Base-by-base conservation (phyloP, 176 grass and related monocot species). In the Juncus inflexus region DNA sequence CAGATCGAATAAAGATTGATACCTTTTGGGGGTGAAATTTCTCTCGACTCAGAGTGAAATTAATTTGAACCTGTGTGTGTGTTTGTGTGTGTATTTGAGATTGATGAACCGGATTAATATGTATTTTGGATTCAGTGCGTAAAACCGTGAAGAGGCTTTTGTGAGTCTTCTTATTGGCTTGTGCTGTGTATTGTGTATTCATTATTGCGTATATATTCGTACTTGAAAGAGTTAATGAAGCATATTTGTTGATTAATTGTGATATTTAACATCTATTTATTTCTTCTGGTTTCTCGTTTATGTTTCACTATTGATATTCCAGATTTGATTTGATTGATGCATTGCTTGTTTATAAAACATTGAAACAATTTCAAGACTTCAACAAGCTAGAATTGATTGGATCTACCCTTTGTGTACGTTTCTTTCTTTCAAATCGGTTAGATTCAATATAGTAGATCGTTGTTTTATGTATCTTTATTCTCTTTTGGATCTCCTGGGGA, bases 71-170 rank as follows among this genome's bases (percentile, higher is more conserved):
- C 38, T 67, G 12, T 0, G 53, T 45, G 40, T 10, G 7, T 56
- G 42, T 42, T 68, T 68, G 13, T 38, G 37, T 7, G 42, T 59
- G 53, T 71, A 47, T 5, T 45, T 59, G 67, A 41, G 53, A 59
- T 28, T 41, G 12, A 15, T 52, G 66, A 69, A 69, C 41, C 66
- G 37, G 39, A 57, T 59, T 14, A 15, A 42, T 47, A 5, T 47
- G 43, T 47, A 47, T 47, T 47, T 47, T 47, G 43, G 54, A 71
- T 71, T 47, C 9, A 28, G 54, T 43, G 39, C 13, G 50, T 55
- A 45, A 52, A 55, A 36, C 67, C 14, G 9, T 71, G 67, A 47
- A 58, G 67, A 71, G 67, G 67, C 38, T 71, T 70, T 71, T 71
- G 67, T 71, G 42, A 57, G 67, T 59, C 53, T 55, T 71, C 42